Evolutionary conservation across 2,329 filamentous ascomycete genomes (phyloP).

Genomic region (Colletotrichum limetticola): DNA sequence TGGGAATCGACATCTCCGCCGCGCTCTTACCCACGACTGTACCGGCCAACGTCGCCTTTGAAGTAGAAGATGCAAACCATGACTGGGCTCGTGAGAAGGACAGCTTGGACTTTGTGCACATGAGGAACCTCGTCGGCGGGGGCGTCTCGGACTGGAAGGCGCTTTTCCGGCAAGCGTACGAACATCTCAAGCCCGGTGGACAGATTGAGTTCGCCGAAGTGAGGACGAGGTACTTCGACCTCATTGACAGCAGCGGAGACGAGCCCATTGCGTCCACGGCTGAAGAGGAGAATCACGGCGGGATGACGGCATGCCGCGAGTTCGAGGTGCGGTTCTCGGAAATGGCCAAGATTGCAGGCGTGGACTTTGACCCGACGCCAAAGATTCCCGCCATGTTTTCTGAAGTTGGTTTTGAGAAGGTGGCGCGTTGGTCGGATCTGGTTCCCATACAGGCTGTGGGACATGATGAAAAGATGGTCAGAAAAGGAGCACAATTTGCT

Average conservation of each 20-base stretch:
- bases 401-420: constrained; percentile 51
- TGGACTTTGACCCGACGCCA: constrained; percentile 54
- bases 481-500: constrained; percentile 49
- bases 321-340: constrained; percentile 46
- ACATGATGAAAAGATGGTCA: constrained; percentile 49
- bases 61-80: constrained; percentile 67
- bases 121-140: constrained; percentile 54
- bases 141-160: constrained; percentile 55
- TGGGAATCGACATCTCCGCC: constrained; percentile 53
- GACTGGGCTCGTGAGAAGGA: constrained; percentile 47
- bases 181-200: constrained; percentile 55
- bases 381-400: constrained; percentile 47
- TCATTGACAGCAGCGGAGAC: constrained; percentile 46
- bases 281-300: constrained; percentile 35
- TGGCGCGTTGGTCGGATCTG: constrained; percentile 53
- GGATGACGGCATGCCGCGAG: constrained; percentile 42
- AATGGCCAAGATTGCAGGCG: constrained; percentile 41
- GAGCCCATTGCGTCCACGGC: constrained; percentile 37
- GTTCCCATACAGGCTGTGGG: constrained; percentile 53
- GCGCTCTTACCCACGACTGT: constrained; percentile 55
- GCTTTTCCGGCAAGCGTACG: constrained; percentile 49
- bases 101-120: constrained; percentile 54
- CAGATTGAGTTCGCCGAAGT: constrained; percentile 57
- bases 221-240: constrained; percentile 52
- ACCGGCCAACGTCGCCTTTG: constrained; percentile 68